Evolutionary conservation across 1,284 basidiomycete genomes (phyloP).

Genomic region (Malassezia brasiliensis): DNA sequence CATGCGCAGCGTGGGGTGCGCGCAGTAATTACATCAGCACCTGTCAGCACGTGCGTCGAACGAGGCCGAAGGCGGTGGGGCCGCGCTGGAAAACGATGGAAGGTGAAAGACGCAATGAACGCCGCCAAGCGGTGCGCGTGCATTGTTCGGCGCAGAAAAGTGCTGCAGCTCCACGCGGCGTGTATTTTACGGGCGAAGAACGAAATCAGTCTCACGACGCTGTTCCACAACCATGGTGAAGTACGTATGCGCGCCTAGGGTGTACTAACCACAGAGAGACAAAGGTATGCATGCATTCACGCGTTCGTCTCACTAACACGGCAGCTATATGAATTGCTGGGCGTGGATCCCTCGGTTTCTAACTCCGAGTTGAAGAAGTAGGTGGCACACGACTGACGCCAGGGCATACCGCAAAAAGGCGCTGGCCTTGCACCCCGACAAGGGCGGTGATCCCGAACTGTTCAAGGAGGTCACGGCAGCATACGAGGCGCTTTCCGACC

Average conservation of each 20-base stretch:
- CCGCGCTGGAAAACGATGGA: neutral
- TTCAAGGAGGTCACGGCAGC: slow-evolving; percentile 98
- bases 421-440: slow-evolving; percentile 68
- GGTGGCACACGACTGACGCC: slow-evolving; percentile 16
- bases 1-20: neutral
- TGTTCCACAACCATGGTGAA: slow-evolving; percentile 14
- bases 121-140: neutral
- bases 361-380: slow-evolving; percentile 46
- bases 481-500: slow-evolving; percentile 87
- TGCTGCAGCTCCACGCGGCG: neutral
- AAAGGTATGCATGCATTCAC: slow-evolving; percentile 11
- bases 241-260: slow-evolving; percentile 6
- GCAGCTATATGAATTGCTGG: slow-evolving; percentile 46
- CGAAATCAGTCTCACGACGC: neutral
- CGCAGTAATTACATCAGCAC: neutral
- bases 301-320: neutral
- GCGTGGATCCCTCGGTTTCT: slow-evolving; percentile 31
- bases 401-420: slow-evolving; percentile 38
- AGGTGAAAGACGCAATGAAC: neutral
- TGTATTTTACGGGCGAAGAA: too few relatives aligned
- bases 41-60: neutral
- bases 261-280: slow-evolving; percentile 18
- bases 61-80: neutral
- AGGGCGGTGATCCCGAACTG: slow-evolving; percentile 83
- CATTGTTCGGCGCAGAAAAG: neutral